Conservation (phyloP, 2,329 filamentous ascomycete species). For the Pseudocercospora ulei region DNA sequence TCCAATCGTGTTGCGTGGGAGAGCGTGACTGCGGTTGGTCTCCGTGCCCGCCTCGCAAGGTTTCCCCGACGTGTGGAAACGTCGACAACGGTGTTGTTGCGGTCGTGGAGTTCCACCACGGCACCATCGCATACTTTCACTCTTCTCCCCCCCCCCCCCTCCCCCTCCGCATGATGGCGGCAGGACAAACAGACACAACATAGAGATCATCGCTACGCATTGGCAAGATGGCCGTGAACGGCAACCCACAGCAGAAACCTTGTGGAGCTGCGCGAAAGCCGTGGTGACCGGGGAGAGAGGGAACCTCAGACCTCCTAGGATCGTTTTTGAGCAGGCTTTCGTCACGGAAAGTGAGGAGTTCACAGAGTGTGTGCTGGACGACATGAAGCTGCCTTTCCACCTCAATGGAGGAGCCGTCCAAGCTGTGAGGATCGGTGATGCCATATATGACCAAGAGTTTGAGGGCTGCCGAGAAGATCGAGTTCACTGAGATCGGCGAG, state of each 20-base stretch:
- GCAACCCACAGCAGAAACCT: conserved; percentile 48
- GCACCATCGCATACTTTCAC: conserved; percentile 56
- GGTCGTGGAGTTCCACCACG: conserved; percentile 55
- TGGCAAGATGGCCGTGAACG: conserved; percentile 55
- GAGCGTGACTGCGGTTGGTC: conserved; percentile 48
- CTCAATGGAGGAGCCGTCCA: conserved; percentile 50
- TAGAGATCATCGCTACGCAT: conserved; percentile 56
- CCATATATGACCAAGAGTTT: conserved; percentile 40
- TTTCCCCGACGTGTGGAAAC: conserved; percentile 49
- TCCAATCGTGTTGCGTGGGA: no score
- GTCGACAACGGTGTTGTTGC: conserved; percentile 54
- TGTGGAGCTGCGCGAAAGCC: conserved; percentile 47
- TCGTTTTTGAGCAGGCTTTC: conserved; percentile 53
- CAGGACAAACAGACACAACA: conserved; percentile 58
- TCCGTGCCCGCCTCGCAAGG: conserved; percentile 52
- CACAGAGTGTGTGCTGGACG: conserved; percentile 49
- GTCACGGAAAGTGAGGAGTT: conserved; percentile 57
- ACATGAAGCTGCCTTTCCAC: conserved; percentile 48
- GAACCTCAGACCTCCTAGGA: conserved; percentile 55
- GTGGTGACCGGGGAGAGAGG: conserved; percentile 49
- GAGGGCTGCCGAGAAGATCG: conserved; percentile 40
- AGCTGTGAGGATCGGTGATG: conserved; percentile 51
- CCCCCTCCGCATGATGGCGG: conserved; percentile 62
- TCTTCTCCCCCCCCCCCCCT: no score
- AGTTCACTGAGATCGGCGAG: conserved; percentile 46